These are phyloP conservation scores for Verruconis gallopava DNA, from an alignment of 2,329 filamentous ascomycete species.

Conservation along the genomic window DNA sequence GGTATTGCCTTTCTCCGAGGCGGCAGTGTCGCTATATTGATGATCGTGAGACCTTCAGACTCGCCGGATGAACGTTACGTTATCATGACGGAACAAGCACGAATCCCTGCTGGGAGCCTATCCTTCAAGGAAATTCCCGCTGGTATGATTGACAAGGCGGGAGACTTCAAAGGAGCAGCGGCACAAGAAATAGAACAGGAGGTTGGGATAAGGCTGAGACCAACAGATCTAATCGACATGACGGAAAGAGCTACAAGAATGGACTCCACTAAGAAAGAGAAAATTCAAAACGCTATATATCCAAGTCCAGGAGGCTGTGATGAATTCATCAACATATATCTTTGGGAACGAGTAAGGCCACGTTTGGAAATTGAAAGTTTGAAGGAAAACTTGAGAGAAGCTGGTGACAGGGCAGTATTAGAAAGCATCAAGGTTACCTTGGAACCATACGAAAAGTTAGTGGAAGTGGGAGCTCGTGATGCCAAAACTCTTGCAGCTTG, in stretches of 20 bases:
- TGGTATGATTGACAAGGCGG: slow-evolving; percentile 42
- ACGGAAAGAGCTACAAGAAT: slow-evolving; percentile 24
- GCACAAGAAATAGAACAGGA: slow-evolving; percentile 46
- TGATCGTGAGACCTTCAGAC: slow-evolving; percentile 32
- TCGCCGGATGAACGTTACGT: slow-evolving; percentile 36
- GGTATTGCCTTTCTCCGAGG: slow-evolving; percentile 45
- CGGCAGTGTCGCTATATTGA: slow-evolving; percentile 37
- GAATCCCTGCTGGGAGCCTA: slow-evolving; percentile 42
- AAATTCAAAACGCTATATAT: slow-evolving; percentile 38
- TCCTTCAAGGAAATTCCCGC: slow-evolving; percentile 45
- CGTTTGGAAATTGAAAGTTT: slow-evolving; percentile 35
- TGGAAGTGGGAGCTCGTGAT: slow-evolving; percentile 42
- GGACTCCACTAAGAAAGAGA: slow-evolving; percentile 19
- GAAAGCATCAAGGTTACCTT: slow-evolving; percentile 48
- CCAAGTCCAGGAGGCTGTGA: slow-evolving; percentile 43
- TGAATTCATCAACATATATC: slow-evolving; percentile 44
- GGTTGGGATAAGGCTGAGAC: slow-evolving; percentile 37
- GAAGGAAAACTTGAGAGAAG: slow-evolving; percentile 40
- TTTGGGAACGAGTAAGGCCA: slow-evolving; percentile 40
- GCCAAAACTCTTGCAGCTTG: slow-evolving; percentile 43
- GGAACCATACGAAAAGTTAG: slow-evolving; percentile 37
- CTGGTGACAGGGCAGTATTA: slow-evolving; percentile 39
- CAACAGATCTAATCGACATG: slow-evolving; percentile 40
- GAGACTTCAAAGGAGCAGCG: slow-evolving; percentile 40
- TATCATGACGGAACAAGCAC: slow-evolving; percentile 43